A percentile compares a stretch with the other conserved stretches of the same genome.
These are phyloP conservation scores for Pulicaria dysenterica DNA, from an alignment of 129 eudicot species.

Conservation along the genomic window DNA sequence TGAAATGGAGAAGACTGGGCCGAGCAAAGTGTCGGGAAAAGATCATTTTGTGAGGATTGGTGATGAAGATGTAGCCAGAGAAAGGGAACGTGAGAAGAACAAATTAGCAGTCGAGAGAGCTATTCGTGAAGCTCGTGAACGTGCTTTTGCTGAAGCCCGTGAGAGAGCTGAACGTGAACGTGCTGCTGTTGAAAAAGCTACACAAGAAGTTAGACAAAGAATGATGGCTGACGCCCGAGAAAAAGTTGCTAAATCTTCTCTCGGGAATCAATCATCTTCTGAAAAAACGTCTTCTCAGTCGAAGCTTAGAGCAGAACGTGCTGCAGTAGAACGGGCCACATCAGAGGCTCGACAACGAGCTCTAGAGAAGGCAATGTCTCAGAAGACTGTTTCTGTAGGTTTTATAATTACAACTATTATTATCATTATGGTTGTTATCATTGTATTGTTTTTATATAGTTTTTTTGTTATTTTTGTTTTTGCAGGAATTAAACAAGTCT, in stretches of 20 bases:
- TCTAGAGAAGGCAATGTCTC: constrained; percentile 78
- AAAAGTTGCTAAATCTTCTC: constrained; percentile 60
- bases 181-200: constrained; percentile 90
- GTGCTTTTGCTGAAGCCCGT: constrained; percentile 83
- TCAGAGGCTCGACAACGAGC: constrained; percentile 98
- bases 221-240: constrained; percentile 69
- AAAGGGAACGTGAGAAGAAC: constrained; percentile 64
- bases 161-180: constrained; percentile 83
- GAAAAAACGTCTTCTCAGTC: constrained; percentile 58
- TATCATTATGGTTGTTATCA: constrained; percentile 27
- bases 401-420: constrained; percentile 43
- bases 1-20: constrained; percentile 38
- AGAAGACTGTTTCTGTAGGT: constrained; percentile 46
- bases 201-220: constrained; percentile 72
- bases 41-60: constrained; percentile 37
- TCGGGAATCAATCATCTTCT: constrained; percentile 32
- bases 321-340: constrained; percentile 98
- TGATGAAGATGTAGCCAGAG: constrained; percentile 51
- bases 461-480: constrained; percentile 13
- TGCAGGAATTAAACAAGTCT: constrained; percentile 64
- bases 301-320: constrained; percentile 86
- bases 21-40: constrained; percentile 38
- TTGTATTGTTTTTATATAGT: background rate
- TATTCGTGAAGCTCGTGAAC: constrained; percentile 94
- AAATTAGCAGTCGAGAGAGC: constrained; percentile 87